phyloP scores from a whole-genome alignment of 2,329 filamentous ascomycete genomes.

The Apiospora saccharicola region DNA sequence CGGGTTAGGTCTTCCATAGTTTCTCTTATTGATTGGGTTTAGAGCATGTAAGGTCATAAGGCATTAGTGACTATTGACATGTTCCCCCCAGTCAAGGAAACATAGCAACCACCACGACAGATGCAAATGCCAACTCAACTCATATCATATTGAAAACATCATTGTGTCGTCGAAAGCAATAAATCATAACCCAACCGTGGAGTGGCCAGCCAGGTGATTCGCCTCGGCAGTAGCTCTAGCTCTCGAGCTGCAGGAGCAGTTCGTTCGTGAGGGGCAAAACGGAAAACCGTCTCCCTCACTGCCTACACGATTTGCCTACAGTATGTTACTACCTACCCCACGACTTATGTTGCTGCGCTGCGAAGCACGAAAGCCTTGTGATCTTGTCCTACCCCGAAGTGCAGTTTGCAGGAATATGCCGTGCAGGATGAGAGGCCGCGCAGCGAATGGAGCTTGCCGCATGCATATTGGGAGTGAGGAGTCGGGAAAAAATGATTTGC shows the following conservation, averaged over 20 bases:
- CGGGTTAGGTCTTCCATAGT: not conserved
- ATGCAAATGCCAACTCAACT: constrained; percentile 4
- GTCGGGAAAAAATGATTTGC: constrained; percentile 10
- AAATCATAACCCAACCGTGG: not conserved
- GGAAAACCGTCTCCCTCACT: not conserved
- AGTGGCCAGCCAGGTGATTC: not conserved
- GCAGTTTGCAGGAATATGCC: not conserved
- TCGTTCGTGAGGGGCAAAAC: not conserved
- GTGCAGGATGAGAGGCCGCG: constrained; percentile 4
- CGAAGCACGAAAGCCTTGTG: constrained; percentile 11
- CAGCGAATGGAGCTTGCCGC: constrained; percentile 1
- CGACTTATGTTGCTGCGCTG: constrained; percentile 1
- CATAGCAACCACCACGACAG: not conserved
- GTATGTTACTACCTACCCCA: not conserved
- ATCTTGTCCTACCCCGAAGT: not conserved
- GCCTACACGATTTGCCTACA: not conserved
- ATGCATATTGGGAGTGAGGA: constrained; percentile 10
- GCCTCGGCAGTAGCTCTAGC: not conserved
- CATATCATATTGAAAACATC: not conserved
- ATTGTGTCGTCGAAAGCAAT: constrained; percentile 8
- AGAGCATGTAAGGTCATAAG: not conserved
- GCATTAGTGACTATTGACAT: not conserved
- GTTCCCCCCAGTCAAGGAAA: not conserved
- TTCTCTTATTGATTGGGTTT: constrained; percentile 2
- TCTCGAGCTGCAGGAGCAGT: not conserved